Conservation (phyloP, 345 rosid species). For the Clarkia xantiana region DNA sequence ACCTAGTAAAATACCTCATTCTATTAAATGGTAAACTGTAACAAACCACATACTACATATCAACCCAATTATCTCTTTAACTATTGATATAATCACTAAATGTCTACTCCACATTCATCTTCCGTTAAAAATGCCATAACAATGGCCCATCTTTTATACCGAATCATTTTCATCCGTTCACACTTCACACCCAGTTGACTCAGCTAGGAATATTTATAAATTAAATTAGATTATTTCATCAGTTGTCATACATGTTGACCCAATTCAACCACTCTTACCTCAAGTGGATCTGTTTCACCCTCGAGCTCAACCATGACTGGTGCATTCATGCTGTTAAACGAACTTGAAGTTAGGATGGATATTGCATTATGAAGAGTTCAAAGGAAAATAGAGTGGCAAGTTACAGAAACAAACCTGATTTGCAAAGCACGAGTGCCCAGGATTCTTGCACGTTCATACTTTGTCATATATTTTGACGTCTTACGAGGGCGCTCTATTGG, state of each 20-base stretch:
- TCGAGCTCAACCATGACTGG: slow-evolving; percentile 91
- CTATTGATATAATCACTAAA: too few relatives aligned
- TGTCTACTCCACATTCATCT: too few relatives aligned
- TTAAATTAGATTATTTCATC: not conserved
- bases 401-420: slow-evolving; percentile 35
- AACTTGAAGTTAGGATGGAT: not conserved
- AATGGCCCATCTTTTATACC: too few relatives aligned
- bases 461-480: slow-evolving; percentile 69
- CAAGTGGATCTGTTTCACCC: slow-evolving; percentile 81
- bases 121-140: too few relatives aligned
- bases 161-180: too few relatives aligned
- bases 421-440: slow-evolving; percentile 78
- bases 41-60: too few relatives aligned
- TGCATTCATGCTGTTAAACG: slow-evolving; percentile 63
- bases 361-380: not conserved
- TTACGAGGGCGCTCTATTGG: slow-evolving; percentile 32
- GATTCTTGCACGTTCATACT: slow-evolving; percentile 74
- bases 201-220: not conserved
- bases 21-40: too few relatives aligned
- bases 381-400: not conserved
- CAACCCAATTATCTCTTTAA: too few relatives aligned
- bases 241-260: not conserved
- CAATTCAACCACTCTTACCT: slow-evolving; percentile 21
- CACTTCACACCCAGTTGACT: too few relatives aligned
- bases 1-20: too few relatives aligned